A percentile compares a stretch with the other conserved stretches of the same genome.
These are phyloP conservation scores for Penicillium sp. DNA, from an alignment of 2,329 filamentous ascomycete genomes.

Conservation along the genomic window DNA sequence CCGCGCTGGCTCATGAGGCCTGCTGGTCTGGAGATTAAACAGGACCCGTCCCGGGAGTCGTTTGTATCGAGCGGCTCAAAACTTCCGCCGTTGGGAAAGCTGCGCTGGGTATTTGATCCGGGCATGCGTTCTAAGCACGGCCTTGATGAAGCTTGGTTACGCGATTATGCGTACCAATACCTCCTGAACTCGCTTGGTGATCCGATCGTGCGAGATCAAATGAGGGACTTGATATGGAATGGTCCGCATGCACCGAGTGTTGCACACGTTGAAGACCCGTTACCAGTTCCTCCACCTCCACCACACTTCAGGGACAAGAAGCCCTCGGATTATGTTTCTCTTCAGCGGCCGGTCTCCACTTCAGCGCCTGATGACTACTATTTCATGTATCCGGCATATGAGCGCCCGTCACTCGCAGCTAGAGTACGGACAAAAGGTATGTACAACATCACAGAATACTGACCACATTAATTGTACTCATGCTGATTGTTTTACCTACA, in stretches of 20 bases:
- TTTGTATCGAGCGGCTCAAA: neutral
- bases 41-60: neutral
- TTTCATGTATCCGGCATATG: slow-evolving; percentile 14
- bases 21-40: neutral
- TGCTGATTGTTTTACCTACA: neutral
- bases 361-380: neutral
- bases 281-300: slow-evolving; percentile 27
- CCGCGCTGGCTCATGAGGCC: slow-evolving; percentile 23
- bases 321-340: neutral
- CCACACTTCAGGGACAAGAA: slow-evolving; percentile 4
- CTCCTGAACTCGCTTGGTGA: slow-evolving; percentile 25
- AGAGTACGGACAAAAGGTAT: slow-evolving; percentile 5
- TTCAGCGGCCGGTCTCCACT: neutral
- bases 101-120: slow-evolving; percentile 29
- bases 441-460: neutral
- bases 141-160: slow-evolving; percentile 18
- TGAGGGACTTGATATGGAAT: slow-evolving; percentile 19
- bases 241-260: neutral
- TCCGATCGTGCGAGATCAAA: slow-evolving; percentile 18
- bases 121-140: slow-evolving; percentile 16
- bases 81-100: slow-evolving; percentile 3
- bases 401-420: slow-evolving; percentile 14
- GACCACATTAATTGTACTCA: neutral
- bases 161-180: slow-evolving; percentile 27
- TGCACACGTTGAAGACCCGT: slow-evolving; percentile 24